A percentile compares a stretch with the other conserved stretches of the same genome.
Conservation (phyloP, 352 stramenopile species). For the Globisporangium spiculum region DNA sequence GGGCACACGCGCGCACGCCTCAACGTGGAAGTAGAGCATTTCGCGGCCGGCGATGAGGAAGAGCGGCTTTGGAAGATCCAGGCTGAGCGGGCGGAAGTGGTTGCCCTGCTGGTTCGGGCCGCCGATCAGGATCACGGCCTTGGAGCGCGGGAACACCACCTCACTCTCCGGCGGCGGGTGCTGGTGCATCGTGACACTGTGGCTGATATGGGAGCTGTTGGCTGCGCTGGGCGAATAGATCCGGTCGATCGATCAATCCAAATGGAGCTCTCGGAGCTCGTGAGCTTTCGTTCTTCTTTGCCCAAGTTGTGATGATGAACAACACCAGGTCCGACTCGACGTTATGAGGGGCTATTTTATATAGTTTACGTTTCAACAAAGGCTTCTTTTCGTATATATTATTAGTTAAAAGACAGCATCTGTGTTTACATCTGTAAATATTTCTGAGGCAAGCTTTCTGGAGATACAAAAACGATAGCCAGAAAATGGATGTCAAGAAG, state of each 20-base stretch:
- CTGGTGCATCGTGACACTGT: constrained; percentile 5
- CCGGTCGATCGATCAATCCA: background rate
- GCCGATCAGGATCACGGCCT: constrained; percentile 86
- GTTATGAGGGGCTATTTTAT: background rate
- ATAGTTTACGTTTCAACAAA: background rate
- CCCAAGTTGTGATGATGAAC: background rate
- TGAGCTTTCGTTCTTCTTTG: constrained; percentile 1
- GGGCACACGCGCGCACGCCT: constrained; percentile 77
- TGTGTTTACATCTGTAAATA: background rate
- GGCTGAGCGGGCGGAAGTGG: constrained; percentile 83
- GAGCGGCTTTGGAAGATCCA: constrained; percentile 84
- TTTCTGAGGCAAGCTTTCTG: background rate
- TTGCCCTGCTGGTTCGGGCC: constrained; percentile 85
- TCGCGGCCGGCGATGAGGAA: constrained; percentile 84
- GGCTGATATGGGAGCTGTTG: background rate
- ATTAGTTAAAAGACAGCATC: background rate
- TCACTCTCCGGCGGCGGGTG: constrained; percentile 26
- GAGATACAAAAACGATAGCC: background rate
- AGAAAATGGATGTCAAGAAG: background rate
- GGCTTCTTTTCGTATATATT: background rate
- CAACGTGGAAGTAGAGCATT: constrained; percentile 89
- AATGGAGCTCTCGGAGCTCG: constrained; percentile 2
- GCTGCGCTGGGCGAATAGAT: background rate
- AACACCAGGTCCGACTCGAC: background rate
- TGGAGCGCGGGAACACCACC: constrained; percentile 66